Evolutionary conservation across 352 stramenopile species (phyloP), one percentile per base, ranked within the genome.

Genomic region (Ophiocytium majus): DNA sequence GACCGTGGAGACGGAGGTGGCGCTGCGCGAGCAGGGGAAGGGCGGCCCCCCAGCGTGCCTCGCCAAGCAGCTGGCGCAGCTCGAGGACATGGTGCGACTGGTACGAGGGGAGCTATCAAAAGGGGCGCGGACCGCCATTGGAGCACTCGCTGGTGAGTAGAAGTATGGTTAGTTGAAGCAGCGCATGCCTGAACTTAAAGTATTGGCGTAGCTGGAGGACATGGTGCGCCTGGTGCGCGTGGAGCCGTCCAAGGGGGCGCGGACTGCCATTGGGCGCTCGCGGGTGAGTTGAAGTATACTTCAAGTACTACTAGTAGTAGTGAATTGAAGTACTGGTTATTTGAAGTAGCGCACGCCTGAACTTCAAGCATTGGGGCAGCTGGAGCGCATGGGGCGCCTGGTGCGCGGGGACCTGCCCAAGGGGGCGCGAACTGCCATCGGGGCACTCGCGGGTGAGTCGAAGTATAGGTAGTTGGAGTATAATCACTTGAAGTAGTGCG

Each of bases 151-250:
- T 0, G 43, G 43, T 57, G 43, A 5, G 43, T n/a, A n/a, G n/a
- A n/a, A n/a, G n/a, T n/a, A n/a, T n/a, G n/a, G n/a, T n/a, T n/a
- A n/a, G n/a, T n/a, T n/a, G n/a, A n/a, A n/a, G n/a, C n/a, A n/a
- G n/a, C n/a, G n/a, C n/a, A n/a, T n/a, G n/a, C n/a, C n/a, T n/a
- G n/a, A n/a, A n/a, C n/a, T n/a, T n/a, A n/a, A n/a, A n/a, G n/a
- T n/a, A n/a, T n/a, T 97, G 1, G 90, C 89, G 0, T 95, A 98
- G 80, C 91, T 98, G 0, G 92, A 94, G 1, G 95, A 97, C 82
- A 98, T 98, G 94, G 95, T 98, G 37, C 92, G 92, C 64, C 90
- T 98, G 10, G 95, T 98, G 32, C 91, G 95, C 63, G 94, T 93
- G 0, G 92, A 97, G 63, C 88, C 98, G 32, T 93, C 94, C 71